Percentiles rank a stretch among this genome's conserved stretches.
Evolutionary conservation across 2,329 filamentous ascomycete species (phyloP).

Genomic region (Beauveria sp.): DNA sequence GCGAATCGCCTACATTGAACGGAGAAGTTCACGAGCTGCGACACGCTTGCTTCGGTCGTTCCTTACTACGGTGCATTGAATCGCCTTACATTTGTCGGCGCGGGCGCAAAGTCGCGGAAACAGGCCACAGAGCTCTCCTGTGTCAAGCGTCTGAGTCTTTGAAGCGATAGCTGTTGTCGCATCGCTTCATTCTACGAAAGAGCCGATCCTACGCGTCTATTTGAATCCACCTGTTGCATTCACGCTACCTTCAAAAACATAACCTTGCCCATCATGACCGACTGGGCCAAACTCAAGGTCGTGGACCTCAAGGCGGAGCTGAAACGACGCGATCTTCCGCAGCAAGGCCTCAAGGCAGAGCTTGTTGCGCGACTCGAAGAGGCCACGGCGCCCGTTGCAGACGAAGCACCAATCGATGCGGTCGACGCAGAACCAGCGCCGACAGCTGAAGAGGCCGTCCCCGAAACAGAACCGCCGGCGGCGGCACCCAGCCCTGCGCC

Average conservation of each 20-base stretch:
- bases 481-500: neutral
- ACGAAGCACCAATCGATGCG: conserved; percentile 13
- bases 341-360: conserved; percentile 64
- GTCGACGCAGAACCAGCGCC: conserved; percentile 14
- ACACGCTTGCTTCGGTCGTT: neutral
- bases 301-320: conserved; percentile 68
- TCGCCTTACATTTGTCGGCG: neutral
- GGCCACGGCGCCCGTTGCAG: neutral
- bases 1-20: neutral
- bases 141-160: too few relatives aligned
- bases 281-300: conserved; percentile 60
- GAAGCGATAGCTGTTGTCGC: neutral
- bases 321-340: conserved; percentile 61
- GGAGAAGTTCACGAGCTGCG: neutral
- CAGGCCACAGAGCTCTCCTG: neutral
- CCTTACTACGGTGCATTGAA: neutral
- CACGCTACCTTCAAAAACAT: neutral
- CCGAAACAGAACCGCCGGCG: neutral
- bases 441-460: conserved; percentile 10
- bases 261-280: conserved; percentile 32
- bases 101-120: neutral
- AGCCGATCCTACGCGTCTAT: neutral
- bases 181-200: neutral
- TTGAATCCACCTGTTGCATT: neutral
- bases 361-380: conserved; percentile 57